These are phyloP conservation scores for Yamadazyma paraphyllophila DNA, from an alignment of 805 yeast species.

Conservation along the genomic window DNA sequence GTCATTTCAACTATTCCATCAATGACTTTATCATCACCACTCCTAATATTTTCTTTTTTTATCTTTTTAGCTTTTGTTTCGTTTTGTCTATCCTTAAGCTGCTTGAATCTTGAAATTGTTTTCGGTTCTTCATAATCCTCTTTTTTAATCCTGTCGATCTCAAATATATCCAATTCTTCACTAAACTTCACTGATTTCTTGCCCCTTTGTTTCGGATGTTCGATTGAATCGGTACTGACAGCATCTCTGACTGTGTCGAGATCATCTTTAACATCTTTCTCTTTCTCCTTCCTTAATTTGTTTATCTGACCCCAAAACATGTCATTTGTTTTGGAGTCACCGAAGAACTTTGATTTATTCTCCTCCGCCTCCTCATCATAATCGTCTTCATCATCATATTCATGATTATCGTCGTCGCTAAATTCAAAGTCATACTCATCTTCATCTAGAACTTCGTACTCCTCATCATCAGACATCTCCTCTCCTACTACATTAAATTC, in stretches of 20 bases:
- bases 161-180: slow-evolving; percentile 52
- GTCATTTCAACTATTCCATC: slow-evolving; percentile 1
- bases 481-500: slow-evolving; percentile 17
- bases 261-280: background rate
- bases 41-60: background rate
- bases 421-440: slow-evolving; percentile 32
- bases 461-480: slow-evolving; percentile 35
- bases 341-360: slow-evolving; percentile 10
- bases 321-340: slow-evolving; percentile 12
- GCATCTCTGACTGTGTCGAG: background rate
- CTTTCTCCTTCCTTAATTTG: slow-evolving; percentile 21
- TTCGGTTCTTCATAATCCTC: slow-evolving; percentile 32
- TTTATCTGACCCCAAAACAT: slow-evolving; percentile 43
- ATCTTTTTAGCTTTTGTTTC: background rate
- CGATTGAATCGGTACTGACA: background rate
- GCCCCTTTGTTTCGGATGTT: background rate
- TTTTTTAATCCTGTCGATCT: slow-evolving; percentile 56
- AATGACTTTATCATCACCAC: background rate
- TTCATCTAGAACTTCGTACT: slow-evolving; percentile 27
- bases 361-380: slow-evolving; percentile 16
- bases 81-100: slow-evolving; percentile 5
- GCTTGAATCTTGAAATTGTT: slow-evolving; percentile 19
- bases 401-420: slow-evolving; percentile 37
- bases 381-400: slow-evolving; percentile 29
- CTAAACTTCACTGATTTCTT: slow-evolving; percentile 57